These are phyloP conservation scores for Xerophyta viscosa DNA, from an alignment of 106 monocot genomes.

Conservation along the genomic window DNA sequence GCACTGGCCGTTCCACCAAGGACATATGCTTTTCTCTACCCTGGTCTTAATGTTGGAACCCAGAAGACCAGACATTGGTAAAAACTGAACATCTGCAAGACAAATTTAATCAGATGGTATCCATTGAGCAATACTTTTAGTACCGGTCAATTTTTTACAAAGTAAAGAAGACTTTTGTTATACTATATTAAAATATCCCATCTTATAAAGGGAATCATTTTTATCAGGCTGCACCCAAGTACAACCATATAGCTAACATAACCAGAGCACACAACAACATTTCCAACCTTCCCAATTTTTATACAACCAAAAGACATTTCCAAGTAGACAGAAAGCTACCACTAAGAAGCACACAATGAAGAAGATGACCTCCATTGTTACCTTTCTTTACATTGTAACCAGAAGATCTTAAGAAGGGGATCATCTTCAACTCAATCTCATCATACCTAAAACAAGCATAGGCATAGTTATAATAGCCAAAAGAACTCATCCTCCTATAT, in stretches of 20 bases:
- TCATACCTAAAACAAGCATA: constrained; percentile 51
- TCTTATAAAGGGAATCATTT: no score
- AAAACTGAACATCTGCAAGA: constrained; percentile 83
- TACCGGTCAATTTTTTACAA: neutral
- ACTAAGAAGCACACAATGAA: no score
- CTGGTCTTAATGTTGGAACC: constrained; percentile 68
- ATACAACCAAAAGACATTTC: no score
- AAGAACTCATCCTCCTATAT: no score
- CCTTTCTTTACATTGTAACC: constrained; percentile 45
- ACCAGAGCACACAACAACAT: no score
- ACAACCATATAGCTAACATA: no score
- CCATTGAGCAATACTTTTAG: neutral
- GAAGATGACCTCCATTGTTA: neutral
- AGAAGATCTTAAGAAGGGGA: constrained; percentile 70
- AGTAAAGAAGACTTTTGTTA: neutral
- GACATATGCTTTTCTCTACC: constrained; percentile 59
- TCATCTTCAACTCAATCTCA: constrained; percentile 92
- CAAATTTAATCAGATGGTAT: no score
- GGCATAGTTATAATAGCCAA: no score
- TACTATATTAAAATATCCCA: no score
- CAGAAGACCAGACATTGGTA: constrained; percentile 89
- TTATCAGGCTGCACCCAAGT: no score
- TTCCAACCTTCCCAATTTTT: no score
- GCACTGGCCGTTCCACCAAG: constrained; percentile 87
- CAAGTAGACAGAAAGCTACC: no score